Percentiles rank a stretch among this genome's conserved stretches.
These are phyloP conservation scores for Cladosporium cucumerinum DNA, from an alignment of 2,329 filamentous ascomycete genomes.

Conservation along the genomic window DNA sequence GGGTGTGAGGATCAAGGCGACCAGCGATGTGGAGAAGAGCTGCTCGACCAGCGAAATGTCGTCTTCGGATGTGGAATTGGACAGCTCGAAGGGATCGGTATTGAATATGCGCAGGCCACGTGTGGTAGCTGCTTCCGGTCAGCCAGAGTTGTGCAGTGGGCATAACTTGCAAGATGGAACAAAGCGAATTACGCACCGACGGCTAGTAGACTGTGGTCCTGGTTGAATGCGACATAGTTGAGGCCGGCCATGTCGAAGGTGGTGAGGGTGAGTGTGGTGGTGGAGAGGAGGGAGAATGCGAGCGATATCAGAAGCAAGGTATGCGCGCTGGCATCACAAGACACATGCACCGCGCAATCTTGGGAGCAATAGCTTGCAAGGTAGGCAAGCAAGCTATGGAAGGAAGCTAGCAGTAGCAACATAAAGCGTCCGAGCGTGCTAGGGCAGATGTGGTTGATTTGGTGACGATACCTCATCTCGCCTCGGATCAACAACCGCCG, in stretches of 20 bases:
- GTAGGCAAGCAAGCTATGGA: background rate
- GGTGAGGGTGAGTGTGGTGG: background rate
- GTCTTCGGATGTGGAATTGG: constrained; percentile 83
- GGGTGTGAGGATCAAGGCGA: constrained; percentile 88
- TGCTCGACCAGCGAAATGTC: constrained; percentile 97
- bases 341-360: background rate
- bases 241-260: constrained; percentile 47
- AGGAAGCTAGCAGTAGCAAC: background rate
- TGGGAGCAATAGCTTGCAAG: background rate
- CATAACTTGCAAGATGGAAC: background rate
- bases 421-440: background rate
- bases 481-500: background rate
- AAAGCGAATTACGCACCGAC: constrained; percentile 62
- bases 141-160: constrained; percentile 5
- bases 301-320: background rate
- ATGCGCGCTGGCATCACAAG: background rate
- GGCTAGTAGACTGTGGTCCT: constrained; percentile 95
- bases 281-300: background rate
- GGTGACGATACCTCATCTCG: background rate
- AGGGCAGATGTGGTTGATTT: background rate
- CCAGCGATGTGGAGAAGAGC: constrained; percentile 96
- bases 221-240: constrained; percentile 99
- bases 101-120: constrained; percentile 96
- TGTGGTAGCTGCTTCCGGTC: constrained; percentile 64
- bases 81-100: constrained; percentile 92